These are phyloP conservation scores for Musa beccarii DNA, from an alignment of 176 grass and related monocot species.

Conservation along the genomic window DNA sequence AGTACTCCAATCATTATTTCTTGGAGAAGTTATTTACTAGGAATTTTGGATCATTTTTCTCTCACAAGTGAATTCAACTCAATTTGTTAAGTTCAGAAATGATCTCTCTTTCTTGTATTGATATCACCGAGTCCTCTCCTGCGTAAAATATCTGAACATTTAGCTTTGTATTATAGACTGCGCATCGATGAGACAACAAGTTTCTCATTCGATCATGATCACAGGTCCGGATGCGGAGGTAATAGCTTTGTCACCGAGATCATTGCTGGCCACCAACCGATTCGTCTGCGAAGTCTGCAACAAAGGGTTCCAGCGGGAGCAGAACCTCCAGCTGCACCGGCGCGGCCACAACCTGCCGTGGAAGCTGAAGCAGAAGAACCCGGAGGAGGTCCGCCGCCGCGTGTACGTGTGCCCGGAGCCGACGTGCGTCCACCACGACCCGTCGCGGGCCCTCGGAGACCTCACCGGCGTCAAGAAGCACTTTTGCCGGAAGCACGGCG, in stretches of 20 bases:
- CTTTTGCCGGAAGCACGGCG: slow-evolving; percentile 97
- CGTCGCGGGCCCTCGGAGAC: slow-evolving; percentile 80
- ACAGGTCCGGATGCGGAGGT: slow-evolving; percentile 91
- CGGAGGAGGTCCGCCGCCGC: slow-evolving; percentile 49
- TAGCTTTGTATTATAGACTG: too few relatives aligned
- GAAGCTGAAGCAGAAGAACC: slow-evolving; percentile 99
- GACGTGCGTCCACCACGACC: slow-evolving; percentile 91
- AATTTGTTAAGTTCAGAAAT: too few relatives aligned
- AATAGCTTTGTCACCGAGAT: slow-evolving; percentile 79
- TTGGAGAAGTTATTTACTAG: too few relatives aligned
- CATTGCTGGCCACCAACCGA: slow-evolving; percentile 89
- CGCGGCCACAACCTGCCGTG: slow-evolving; percentile 94
- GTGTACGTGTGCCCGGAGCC: slow-evolving; percentile 97
- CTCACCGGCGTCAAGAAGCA: slow-evolving; percentile 97
- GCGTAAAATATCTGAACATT: too few relatives aligned
- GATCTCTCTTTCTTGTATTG: too few relatives aligned
- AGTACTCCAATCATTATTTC: too few relatives aligned
- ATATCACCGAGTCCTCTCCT: too few relatives aligned
- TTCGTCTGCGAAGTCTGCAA: slow-evolving; percentile 97
- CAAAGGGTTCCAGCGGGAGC: slow-evolving; percentile 95
- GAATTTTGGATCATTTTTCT: too few relatives aligned
- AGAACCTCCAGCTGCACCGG: slow-evolving; percentile 97
- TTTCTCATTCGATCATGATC: neutral
- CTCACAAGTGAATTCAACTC: too few relatives aligned
- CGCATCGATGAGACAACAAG: neutral